Base-by-base conservation (phyloP, 192 early-diverging fungal genomes). In the Entomortierella parvispora region DNA sequence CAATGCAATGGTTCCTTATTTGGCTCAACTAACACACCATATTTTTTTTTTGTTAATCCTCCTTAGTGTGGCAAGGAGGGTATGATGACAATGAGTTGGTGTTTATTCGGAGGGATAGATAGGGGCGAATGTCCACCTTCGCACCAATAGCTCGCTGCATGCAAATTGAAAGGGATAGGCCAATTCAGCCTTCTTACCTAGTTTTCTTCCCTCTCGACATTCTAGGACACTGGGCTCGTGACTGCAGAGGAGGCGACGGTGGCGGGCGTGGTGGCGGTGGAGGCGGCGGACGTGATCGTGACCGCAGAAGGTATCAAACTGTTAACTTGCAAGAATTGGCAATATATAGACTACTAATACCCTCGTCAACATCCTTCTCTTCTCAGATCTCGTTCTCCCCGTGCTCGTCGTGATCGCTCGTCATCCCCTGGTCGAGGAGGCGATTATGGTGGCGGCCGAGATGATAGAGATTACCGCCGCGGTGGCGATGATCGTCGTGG, bases 141-240 rank as follows among this genome's bases (percentile, higher is more conserved):
- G n/a, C n/a, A n/a, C n/a, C n/a, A n/a, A n/a, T n/a, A n/a, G n/a
- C n/a, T n/a, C n/a, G n/a, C n/a, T n/a, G n/a, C n/a, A n/a, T n/a
- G n/a, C n/a, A n/a, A n/a, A n/a, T n/a, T n/a, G n/a, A n/a, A n/a
- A 11, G 22, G 22, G 28, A 53, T 26, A 43, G 32, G 26, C 26
- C 28, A 59, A 59, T 14, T 6, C 51, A 53, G 22, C 25, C 50
- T 4, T 2, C 9, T 17, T 9, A 28, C 3, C 14, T 51, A 0
- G 23, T 28, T 52, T 15, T 17, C 25, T 7, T 53, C 15, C 28
- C n/a, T n/a, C n/a, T 40, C 12, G 37, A 4, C 17, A 43, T 37
- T 15, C 14, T 65, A 65, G 63, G 63, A 29, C 63, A 65, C 4
- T 65, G 63, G 63, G 63, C 63, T 44, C 63, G 63, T 49, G 63